These are phyloP conservation scores for Termitomyces titanicus DNA, from an alignment of 768 basidiomycete species.

Conservation along the genomic window DNA sequence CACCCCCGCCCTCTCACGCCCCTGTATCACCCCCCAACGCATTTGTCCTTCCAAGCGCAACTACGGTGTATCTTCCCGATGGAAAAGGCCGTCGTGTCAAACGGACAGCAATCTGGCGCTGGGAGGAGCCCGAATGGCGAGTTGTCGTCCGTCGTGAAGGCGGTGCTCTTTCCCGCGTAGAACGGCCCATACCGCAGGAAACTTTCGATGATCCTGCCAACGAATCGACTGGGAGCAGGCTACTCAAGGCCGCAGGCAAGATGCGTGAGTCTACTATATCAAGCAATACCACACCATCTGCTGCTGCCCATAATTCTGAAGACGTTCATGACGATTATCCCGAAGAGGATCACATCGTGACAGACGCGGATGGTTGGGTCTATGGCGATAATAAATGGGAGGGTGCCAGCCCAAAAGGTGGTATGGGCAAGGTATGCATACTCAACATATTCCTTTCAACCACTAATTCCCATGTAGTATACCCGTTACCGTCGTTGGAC, in stretches of 20 bases:
- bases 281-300: slow-evolving; percentile 2
- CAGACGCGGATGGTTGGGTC: slow-evolving; percentile 89
- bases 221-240: slow-evolving; percentile 27
- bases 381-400: slow-evolving; percentile 98
- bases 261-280: slow-evolving; percentile 32
- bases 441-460: not conserved
- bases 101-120: slow-evolving; percentile 79
- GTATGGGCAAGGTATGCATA: slow-evolving; percentile 70
- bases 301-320: slow-evolving; percentile 24
- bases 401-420: slow-evolving; percentile 64
- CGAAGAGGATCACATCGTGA: slow-evolving; percentile 49
- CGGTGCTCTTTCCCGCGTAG: slow-evolving; percentile 48
- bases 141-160: slow-evolving; percentile 64
- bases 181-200: slow-evolving; percentile 62
- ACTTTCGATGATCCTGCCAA: slow-evolving; percentile 20
- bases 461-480: slow-evolving; percentile 44
- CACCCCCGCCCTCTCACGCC: slow-evolving; percentile 37
- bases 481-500: slow-evolving; percentile 87
- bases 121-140: slow-evolving; percentile 91
- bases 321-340: slow-evolving; percentile 27
- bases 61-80: slow-evolving; percentile 52
- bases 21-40: slow-evolving; percentile 69
- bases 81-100: slow-evolving; percentile 49
- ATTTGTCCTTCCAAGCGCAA: slow-evolving; percentile 62
- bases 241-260: slow-evolving; percentile 54